A percentile compares a stretch with the other conserved stretches of the same genome.
These are phyloP conservation scores for Lactuca sativa DNA, from an alignment of 129 eudicot genomes.

Conservation along the genomic window DNA sequence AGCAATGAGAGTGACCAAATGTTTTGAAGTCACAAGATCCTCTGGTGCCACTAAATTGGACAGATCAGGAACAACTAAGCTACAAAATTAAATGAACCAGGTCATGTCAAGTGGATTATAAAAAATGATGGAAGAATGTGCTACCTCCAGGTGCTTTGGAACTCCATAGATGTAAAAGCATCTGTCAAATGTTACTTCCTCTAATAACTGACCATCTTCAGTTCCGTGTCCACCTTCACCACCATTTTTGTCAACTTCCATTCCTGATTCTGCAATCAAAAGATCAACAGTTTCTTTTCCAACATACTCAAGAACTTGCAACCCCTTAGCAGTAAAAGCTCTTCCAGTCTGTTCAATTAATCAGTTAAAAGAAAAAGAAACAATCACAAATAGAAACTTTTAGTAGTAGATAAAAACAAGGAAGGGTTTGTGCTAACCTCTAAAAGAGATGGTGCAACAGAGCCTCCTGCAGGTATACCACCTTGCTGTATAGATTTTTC, in stretches of 20 bases:
- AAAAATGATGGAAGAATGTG: neutral
- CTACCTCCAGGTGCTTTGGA: constrained; percentile 98
- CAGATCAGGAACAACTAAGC: constrained; percentile 87
- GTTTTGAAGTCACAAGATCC: constrained; percentile 67
- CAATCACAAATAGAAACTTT: neutral
- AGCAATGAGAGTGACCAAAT: constrained; percentile 73
- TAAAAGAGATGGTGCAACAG: constrained; percentile 70
- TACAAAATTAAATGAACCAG: constrained; percentile 33
- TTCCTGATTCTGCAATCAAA: constrained; percentile 86
- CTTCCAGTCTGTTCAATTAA: constrained; percentile 64
- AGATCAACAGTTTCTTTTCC: constrained; percentile 99
- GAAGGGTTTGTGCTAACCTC: constrained; percentile 52
- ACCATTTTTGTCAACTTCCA: constrained; percentile 57
- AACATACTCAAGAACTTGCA: constrained; percentile 89
- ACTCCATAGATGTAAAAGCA: constrained; percentile 99
- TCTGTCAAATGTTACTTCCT: constrained; percentile 84
- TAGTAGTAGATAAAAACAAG: constrained; percentile 13
- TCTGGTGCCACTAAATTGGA: constrained; percentile 68
- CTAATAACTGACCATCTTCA: constrained; percentile 74
- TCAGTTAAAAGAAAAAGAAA: constrained; percentile 10
- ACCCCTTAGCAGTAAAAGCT: constrained; percentile 89
- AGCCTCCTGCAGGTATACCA: constrained; percentile 64
- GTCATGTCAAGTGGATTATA: constrained; percentile 2
- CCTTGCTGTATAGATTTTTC: constrained; percentile 81
- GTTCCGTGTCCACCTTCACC: constrained; percentile 41